Conservation (phyloP, 495 filamentous ascomycete genomes). For the Platismatia glauca region DNA sequence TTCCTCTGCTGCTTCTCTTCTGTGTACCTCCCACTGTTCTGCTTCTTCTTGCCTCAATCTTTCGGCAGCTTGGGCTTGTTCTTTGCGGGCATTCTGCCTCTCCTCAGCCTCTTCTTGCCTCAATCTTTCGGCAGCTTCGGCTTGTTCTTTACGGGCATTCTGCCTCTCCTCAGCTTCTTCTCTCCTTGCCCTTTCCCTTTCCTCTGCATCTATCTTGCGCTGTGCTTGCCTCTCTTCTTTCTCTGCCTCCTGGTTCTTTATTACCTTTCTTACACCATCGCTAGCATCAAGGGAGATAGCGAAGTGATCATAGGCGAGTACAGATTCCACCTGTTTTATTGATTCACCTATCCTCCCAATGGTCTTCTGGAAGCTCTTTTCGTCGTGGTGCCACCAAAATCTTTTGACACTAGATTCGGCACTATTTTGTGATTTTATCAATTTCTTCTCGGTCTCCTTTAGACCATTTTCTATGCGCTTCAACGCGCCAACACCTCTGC, state of each 20-base stretch:
- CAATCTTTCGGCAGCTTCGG: not conserved
- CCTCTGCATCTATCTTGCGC: not conserved
- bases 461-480: slow-evolving; percentile 1
- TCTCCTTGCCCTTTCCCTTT: not conserved
- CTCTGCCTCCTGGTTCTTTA: not conserved
- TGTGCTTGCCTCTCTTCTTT: not conserved
- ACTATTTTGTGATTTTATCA: not conserved
- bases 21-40: not conserved
- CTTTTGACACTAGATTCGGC: slow-evolving; percentile 1
- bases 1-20: not conserved
- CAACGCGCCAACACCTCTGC: not conserved
- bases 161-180: not conserved
- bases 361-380: not conserved
- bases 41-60: not conserved
- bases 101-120: not conserved
- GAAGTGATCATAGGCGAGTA: not conserved
- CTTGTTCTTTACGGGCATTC: not conserved
- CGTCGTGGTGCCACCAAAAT: slow-evolving; percentile 6
- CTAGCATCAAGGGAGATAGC: not conserved
- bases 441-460: not conserved
- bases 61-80: slow-evolving; percentile 2
- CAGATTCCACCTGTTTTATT: slow-evolving; percentile 2
- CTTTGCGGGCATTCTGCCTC: not conserved
- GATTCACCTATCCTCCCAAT: not conserved
- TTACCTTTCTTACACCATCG: not conserved